phyloP scores from a whole-genome alignment of 2,329 filamentous ascomycete species.

The Chaetomium sp. region DNA sequence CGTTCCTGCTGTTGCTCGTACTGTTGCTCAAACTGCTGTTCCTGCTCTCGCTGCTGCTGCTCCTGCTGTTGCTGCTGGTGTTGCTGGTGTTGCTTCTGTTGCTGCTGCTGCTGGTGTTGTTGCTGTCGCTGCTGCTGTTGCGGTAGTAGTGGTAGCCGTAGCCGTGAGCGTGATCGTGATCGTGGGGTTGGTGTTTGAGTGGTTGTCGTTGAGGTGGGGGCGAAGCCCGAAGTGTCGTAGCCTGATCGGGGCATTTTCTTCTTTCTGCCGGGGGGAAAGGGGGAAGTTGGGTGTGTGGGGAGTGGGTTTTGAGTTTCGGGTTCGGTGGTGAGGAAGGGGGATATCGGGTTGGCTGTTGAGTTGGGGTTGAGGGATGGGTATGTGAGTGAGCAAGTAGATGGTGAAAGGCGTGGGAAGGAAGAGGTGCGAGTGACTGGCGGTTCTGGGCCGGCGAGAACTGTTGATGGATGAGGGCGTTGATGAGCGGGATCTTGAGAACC shows the following conservation, averaged over 20 bases:
- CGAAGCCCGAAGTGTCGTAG: not conserved
- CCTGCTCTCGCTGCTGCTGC: not conserved
- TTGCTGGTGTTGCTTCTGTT: not conserved
- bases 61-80: not conserved
- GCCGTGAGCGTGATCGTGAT: not conserved
- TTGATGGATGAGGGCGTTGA: too few species aligned
- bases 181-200: not conserved
- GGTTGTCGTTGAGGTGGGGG: not conserved
- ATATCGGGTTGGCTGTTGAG: not conserved
- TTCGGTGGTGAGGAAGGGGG: not conserved
- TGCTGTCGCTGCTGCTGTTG: not conserved
- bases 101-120: not conserved
- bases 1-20: not conserved
- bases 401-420: too few species aligned
- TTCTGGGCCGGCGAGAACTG: too few species aligned
- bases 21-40: too few species aligned
- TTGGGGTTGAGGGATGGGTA: not conserved
- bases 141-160: not conserved
- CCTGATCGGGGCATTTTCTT: slow-evolving; percentile 1
- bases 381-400: too few species aligned
- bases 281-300: not conserved
- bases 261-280: too few species aligned
- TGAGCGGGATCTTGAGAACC: too few species aligned
- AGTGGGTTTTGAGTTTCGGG: not conserved
- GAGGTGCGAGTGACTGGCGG: too few species aligned